Percentiles rank a stretch among this genome's conserved stretches.
Evolutionary conservation across 352 stramenopile species (phyloP).

Genomic region (Globisporangium emineosum): DNA sequence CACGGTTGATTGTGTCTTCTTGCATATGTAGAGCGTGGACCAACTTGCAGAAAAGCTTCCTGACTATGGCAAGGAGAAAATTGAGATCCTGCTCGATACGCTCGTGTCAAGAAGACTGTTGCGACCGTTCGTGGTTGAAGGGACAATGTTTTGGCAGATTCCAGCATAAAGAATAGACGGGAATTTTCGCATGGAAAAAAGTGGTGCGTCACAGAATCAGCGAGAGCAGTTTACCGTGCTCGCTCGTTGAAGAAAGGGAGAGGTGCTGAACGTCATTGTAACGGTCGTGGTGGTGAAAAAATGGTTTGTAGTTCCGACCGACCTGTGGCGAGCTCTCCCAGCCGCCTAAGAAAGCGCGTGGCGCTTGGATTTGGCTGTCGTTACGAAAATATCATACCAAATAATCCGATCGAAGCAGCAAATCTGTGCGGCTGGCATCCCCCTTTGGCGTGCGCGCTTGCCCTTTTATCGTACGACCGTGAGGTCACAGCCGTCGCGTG

Average conservation of each 20-base stretch:
- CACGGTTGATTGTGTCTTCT: not conserved
- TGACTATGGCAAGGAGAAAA: conserved; percentile 62
- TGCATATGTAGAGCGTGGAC: conserved; percentile 53
- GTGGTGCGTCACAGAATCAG: not conserved
- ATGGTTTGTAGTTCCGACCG: not conserved
- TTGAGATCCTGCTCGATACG: conserved; percentile 77
- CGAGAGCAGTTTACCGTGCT: not conserved
- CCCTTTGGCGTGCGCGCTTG: too few species aligned
- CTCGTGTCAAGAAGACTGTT: conserved; percentile 72
- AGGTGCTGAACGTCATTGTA: not conserved
- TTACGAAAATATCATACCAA: conserved; percentile 10
- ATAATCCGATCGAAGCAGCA: not conserved
- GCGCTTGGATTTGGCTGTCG: conserved; percentile 1
- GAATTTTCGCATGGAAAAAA: not conserved
- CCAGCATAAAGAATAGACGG: conserved; percentile 23
- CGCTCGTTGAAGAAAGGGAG: not conserved
- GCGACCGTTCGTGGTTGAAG: conserved; percentile 81
- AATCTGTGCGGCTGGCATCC: not conserved
- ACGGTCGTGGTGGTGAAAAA: not conserved
- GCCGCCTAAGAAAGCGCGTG: not conserved
- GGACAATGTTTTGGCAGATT: conserved; percentile 84
- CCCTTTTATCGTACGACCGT: too few species aligned
- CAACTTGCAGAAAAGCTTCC: conserved; percentile 68
- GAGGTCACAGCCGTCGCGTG: not conserved
- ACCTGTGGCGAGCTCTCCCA: conserved; percentile 3